A percentile compares a stretch with the other conserved stretches of the same genome.
Conservation (phyloP, 164 flowering plant species). For the Aristolochia contorta region DNA sequence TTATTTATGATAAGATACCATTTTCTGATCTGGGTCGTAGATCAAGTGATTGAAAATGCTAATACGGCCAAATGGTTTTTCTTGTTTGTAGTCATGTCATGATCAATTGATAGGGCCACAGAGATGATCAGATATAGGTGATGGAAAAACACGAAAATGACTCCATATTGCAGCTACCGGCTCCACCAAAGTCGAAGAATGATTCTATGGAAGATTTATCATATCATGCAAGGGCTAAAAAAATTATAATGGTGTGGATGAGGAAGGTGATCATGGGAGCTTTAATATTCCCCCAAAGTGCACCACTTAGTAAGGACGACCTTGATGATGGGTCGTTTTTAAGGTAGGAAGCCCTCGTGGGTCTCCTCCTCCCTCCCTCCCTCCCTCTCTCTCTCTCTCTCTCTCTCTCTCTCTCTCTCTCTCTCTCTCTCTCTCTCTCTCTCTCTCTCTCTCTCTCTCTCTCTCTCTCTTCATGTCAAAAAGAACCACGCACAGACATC, state of each 20-base stretch:
- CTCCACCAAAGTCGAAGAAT: conserved; percentile 26
- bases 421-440: background rate
- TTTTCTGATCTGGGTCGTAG: too few relatives aligned
- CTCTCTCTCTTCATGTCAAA: conserved; percentile 7
- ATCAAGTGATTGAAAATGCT: too few relatives aligned
- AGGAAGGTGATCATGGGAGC: conserved; percentile 3
- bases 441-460: background rate
- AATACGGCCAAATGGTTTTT: too few relatives aligned
- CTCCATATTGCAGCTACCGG: too few relatives aligned
- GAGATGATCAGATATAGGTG: too few relatives aligned
- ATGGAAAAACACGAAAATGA: too few relatives aligned
- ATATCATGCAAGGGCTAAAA: conserved; percentile 40
- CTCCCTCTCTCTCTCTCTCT: background rate
- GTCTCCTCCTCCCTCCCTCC: background rate
- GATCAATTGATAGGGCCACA: too few relatives aligned
- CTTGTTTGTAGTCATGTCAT: too few relatives aligned
- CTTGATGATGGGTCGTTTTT: conserved; percentile 14
- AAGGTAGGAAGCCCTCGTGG: conserved; percentile 12
- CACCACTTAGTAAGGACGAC: conserved; percentile 29
- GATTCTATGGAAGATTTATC: conserved; percentile 34
- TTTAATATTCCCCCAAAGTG: conserved; percentile 28
- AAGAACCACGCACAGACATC: conserved; percentile 13
- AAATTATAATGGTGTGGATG: background rate
- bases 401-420: background rate
- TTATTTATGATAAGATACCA: too few relatives aligned